phyloP scores from a whole-genome alignment of 129 eudicot genomes.

The Silybum marianum region DNA sequence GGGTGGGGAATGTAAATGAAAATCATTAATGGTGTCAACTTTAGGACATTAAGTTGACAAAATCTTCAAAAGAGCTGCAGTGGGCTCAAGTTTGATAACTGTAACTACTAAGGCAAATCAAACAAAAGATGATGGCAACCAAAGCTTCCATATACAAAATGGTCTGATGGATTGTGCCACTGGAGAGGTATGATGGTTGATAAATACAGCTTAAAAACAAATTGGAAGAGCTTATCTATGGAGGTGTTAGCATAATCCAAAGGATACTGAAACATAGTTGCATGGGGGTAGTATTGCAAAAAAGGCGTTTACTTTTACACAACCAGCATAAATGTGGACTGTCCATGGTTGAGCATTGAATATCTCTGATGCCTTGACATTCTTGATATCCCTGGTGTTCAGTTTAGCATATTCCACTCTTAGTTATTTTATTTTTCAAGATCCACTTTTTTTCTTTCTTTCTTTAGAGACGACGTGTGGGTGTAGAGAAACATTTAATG shows the following conservation, averaged over 20 bases:
- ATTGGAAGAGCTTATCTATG: neutral
- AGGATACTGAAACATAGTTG: neutral
- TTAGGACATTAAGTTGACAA: neutral
- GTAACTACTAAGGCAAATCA: neutral
- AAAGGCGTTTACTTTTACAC: neutral
- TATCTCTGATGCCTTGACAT: neutral
- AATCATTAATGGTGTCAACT: neutral
- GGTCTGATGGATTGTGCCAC: neutral
- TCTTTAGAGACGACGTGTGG: constrained; percentile 60
- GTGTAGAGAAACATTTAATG: constrained; percentile 47
- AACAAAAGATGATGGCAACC: neutral
- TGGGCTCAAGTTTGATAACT: neutral
- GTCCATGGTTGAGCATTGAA: neutral
- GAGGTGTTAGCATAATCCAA: neutral
- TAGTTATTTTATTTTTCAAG: neutral
- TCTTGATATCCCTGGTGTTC: neutral
- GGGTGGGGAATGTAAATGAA: neutral
- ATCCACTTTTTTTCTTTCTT: constrained; percentile 5
- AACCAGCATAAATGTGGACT: neutral
- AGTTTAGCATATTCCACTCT: constrained; percentile 1
- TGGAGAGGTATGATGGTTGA: neutral
- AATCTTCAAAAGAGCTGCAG: neutral
- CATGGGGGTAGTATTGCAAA: neutral
- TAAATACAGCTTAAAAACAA: neutral
- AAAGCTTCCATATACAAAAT: neutral